These are phyloP conservation scores for Hypomyces perniciosus DNA, from an alignment of 2,329 filamentous ascomycete genomes.

Conservation along the genomic window DNA sequence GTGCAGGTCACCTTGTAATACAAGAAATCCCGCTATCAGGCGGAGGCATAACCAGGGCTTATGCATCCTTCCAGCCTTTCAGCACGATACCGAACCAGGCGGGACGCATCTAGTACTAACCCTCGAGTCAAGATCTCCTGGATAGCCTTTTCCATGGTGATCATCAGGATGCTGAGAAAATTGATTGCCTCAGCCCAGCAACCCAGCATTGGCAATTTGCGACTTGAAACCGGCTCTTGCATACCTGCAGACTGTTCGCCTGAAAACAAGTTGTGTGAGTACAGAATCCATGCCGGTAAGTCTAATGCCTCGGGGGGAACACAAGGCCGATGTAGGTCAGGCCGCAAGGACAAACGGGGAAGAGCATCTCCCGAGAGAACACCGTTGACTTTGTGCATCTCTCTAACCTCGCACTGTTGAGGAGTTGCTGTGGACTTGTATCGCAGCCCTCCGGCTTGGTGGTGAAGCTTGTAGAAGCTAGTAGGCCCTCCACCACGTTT, in stretches of 20 bases:
- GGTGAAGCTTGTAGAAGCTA: background rate
- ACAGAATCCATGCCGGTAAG: background rate
- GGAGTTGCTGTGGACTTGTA: background rate
- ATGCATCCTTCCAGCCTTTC: slow-evolving; percentile 5
- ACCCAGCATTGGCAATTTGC: slow-evolving; percentile 1
- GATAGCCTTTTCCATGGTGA: background rate
- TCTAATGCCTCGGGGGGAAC: background rate
- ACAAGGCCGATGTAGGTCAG: background rate
- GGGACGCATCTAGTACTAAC: background rate
- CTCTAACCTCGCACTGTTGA: background rate
- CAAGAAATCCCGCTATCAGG: slow-evolving; percentile 1
- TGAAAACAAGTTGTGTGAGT: background rate
- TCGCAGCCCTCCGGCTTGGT: background rate
- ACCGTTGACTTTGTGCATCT: background rate
- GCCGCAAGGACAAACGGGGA: background rate
- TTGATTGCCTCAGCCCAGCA: slow-evolving; percentile 5
- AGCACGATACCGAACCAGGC: slow-evolving; percentile 1
- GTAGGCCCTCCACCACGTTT: background rate
- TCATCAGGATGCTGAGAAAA: background rate
- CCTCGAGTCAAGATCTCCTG: slow-evolving; percentile 8
- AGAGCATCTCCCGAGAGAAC: background rate
- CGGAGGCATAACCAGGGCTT: background rate
- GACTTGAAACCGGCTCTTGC: background rate
- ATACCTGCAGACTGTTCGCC: background rate
- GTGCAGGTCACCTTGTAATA: background rate